phyloP scores from a whole-genome alignment of 1,284 basidiomycete species.

The Boletus holoroseus region DNA sequence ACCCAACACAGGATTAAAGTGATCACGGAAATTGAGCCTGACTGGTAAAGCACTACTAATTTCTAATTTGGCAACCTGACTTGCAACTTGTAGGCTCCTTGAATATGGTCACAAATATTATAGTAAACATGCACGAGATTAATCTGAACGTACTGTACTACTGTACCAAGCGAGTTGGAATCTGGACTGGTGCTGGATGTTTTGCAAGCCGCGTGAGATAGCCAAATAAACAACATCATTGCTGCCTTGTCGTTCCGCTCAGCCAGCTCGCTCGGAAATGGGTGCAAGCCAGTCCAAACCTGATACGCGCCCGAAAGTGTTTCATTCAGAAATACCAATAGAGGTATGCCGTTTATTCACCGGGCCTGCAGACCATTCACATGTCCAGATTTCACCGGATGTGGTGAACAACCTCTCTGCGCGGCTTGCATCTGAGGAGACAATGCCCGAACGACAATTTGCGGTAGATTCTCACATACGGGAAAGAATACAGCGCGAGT shows the following conservation, averaged over 20 bases:
- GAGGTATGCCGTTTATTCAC: constrained; percentile 41
- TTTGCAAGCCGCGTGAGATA: constrained; percentile 1
- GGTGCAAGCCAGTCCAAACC: constrained; percentile 62
- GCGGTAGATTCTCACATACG: constrained; percentile 65
- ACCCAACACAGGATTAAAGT: constrained; percentile 43
- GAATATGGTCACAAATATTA: constrained; percentile 48
- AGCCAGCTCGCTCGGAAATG: constrained; percentile 38
- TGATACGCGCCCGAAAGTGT: constrained; percentile 52
- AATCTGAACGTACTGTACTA: background rate
- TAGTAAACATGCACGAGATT: constrained; percentile 26
- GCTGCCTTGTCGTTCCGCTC: background rate
- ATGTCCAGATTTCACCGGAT: constrained; percentile 62
- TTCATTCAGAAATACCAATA: constrained; percentile 57
- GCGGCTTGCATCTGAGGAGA: constrained; percentile 49
- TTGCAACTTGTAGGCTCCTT: constrained; percentile 36
- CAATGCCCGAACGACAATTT: constrained; percentile 62
- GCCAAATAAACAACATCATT: constrained; percentile 23
- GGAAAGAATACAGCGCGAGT: constrained; percentile 59
- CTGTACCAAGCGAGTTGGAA: background rate
- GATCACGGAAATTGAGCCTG: constrained; percentile 56
- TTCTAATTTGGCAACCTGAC: constrained; percentile 2
- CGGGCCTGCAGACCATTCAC: constrained; percentile 4
- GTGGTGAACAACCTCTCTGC: constrained; percentile 73
- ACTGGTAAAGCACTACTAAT: constrained; percentile 47
- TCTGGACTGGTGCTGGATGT: background rate